phyloP scores from a whole-genome alignment of 2,329 filamentous ascomycete species.

The Penicillium brasilianum region DNA sequence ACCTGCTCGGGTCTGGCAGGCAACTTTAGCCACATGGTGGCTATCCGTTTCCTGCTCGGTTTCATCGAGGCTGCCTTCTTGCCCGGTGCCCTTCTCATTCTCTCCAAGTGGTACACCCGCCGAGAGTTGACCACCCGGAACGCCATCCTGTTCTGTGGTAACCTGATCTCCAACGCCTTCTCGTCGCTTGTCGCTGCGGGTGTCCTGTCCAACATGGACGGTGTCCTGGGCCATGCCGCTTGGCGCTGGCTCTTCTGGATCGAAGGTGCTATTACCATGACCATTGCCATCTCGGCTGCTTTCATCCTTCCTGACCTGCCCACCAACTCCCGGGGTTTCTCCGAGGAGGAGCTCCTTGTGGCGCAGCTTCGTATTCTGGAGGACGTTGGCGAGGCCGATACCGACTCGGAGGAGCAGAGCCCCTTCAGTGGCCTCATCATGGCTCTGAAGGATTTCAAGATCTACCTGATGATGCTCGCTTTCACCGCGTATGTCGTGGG shows the following conservation, averaged over 20 bases:
- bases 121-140: constrained; percentile 51
- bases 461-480: constrained; percentile 68
- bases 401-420: constrained; percentile 55
- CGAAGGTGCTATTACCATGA: constrained; percentile 61
- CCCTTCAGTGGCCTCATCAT: constrained; percentile 61
- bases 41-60: constrained; percentile 46
- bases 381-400: constrained; percentile 63
- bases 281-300: constrained; percentile 41
- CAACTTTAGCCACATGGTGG: constrained; percentile 41
- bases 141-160: constrained; percentile 54
- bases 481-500: constrained; percentile 67
- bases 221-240: constrained; percentile 43
- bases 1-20: constrained; percentile 58
- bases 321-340: constrained; percentile 57
- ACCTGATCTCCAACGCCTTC: constrained; percentile 53
- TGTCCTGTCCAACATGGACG: constrained; percentile 52
- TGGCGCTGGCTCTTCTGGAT: constrained; percentile 58
- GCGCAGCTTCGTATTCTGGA: constrained; percentile 63
- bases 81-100: constrained; percentile 47
- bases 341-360: constrained; percentile 49
- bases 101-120: constrained; percentile 56
- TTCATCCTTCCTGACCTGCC: constrained; percentile 58
- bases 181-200: constrained; percentile 54
- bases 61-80: constrained; percentile 48
- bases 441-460: constrained; percentile 65